Percentiles rank a stretch among this genome's conserved stretches.
phyloP scores from a whole-genome alignment of 345 rosid species.

The Microthlaspi erraticum region DNA sequence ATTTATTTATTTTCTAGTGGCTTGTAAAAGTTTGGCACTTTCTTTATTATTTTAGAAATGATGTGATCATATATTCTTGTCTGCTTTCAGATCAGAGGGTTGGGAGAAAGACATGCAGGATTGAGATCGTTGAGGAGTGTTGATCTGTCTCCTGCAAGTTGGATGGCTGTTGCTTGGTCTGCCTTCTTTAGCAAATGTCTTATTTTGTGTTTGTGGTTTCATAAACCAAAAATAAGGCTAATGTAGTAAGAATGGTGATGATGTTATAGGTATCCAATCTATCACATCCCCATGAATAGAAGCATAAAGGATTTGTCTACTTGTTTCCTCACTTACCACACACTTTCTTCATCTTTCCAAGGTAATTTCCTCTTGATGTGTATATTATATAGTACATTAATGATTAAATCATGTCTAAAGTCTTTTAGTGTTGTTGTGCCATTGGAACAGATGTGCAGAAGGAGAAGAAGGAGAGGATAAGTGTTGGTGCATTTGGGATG shows the following conservation, averaged over 20 bases:
- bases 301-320: conserved; percentile 92
- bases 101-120: conserved; percentile 68
- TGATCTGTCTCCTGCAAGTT: conserved; percentile 98
- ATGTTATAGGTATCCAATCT: conserved; percentile 62
- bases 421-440: neutral
- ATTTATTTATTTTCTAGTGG: neutral
- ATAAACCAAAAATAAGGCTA: conserved; percentile 10
- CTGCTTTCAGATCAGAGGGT: conserved; percentile 65
- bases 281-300: conserved; percentile 96
- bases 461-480: conserved; percentile 60
- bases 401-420: neutral
- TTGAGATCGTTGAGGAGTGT: conserved; percentile 85
- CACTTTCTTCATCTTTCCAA: conserved; percentile 93
- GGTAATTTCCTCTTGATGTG: conserved; percentile 45
- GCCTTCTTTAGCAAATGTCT: neutral
- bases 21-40: conserved; percentile 2
- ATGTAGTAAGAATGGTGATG: conserved; percentile 23
- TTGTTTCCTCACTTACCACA: conserved; percentile 94
- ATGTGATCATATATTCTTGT: neutral
- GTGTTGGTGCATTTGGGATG: conserved; percentile 79
- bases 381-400: neutral
- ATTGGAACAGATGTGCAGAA: conserved; percentile 59
- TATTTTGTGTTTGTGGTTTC: neutral
- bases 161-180: conserved; percentile 99
- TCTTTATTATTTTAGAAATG: neutral